phyloP scores from a whole-genome alignment of 495 filamentous ascomycete species.

The Pyrenopolyporus hunteri region DNA sequence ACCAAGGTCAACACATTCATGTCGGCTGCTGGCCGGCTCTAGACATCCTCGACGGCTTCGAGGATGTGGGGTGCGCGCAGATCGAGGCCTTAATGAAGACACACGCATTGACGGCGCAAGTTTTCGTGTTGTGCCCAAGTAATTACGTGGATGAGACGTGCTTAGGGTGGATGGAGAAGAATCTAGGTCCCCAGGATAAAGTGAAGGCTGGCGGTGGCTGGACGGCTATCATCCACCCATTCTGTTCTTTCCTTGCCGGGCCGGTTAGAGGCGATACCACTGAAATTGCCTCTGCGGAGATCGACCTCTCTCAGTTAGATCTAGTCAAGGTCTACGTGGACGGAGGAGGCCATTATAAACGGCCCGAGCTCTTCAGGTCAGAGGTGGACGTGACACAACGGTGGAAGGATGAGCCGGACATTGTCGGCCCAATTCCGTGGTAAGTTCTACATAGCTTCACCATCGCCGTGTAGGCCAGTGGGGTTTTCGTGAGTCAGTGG shows the following conservation, averaged over 20 bases:
- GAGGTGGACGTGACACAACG: conserved; percentile 39
- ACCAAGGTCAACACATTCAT: conserved; percentile 48
- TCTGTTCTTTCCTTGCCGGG: conserved; percentile 44
- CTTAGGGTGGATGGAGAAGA: conserved; percentile 50
- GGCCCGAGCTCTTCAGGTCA: conserved; percentile 49
- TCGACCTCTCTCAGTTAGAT: conserved; percentile 47
- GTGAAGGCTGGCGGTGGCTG: conserved; percentile 50
- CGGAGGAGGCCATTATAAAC: conserved; percentile 48
- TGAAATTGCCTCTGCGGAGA: conserved; percentile 44
- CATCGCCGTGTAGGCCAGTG: not conserved
- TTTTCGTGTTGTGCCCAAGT: conserved; percentile 47
- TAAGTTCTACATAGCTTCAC: not conserved
- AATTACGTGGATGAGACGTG: conserved; percentile 51
- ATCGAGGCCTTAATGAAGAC: conserved; percentile 54
- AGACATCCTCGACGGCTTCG: conserved; percentile 47
- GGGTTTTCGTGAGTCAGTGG: conserved; percentile 18
- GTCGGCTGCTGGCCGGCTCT: conserved; percentile 51
- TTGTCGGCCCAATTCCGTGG: conserved; percentile 36
- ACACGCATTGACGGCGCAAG: conserved; percentile 51
- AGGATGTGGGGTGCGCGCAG: conserved; percentile 44
- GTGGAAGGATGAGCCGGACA: conserved; percentile 46
- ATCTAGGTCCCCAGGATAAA: conserved; percentile 48
- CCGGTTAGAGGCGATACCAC: conserved; percentile 45
- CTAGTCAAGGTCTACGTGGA: conserved; percentile 51
- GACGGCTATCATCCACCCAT: conserved; percentile 47